phyloP scores from a whole-genome alignment of 2,329 filamentous ascomycete species.

The Penicillium sp. region DNA sequence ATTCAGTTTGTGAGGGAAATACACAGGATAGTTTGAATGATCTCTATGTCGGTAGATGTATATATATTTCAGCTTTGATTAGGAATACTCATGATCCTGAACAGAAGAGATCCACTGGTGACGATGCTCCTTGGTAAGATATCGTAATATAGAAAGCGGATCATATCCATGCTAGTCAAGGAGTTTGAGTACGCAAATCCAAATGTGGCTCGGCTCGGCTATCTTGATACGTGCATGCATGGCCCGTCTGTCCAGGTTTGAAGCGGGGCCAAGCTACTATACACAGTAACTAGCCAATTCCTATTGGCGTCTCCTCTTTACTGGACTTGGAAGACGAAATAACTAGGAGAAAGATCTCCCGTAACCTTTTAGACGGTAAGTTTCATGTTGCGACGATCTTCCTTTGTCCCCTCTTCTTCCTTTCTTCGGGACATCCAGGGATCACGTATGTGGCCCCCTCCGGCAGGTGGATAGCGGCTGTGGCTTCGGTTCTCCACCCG shows the following conservation, averaged over 20 bases:
- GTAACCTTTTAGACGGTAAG: neutral
- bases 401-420: neutral
- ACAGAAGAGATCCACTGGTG: neutral
- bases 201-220: neutral
- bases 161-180: conserved; percentile 16
- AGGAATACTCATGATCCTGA: neutral
- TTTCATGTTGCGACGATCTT: conserved; percentile 9
- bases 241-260: neutral
- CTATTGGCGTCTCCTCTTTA: neutral
- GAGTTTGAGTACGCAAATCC: neutral
- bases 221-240: neutral
- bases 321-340: neutral
- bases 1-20: neutral
- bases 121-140: neutral
- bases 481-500: conserved; percentile 29
- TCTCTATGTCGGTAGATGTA: too few relatives aligned
- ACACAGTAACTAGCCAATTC: neutral
- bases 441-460: conserved; percentile 11
- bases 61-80: neutral
- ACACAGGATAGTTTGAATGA: too few relatives aligned
- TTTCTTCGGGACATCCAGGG: neutral
- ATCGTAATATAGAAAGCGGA: neutral
- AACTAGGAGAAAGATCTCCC: neutral
- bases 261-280: conserved; percentile 1
- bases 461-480: conserved; percentile 24